Evolutionary conservation across 2,329 filamentous ascomycete species (phyloP), one percentile per base, ranked within the genome.

Genomic region (Sarocladium strictum): DNA sequence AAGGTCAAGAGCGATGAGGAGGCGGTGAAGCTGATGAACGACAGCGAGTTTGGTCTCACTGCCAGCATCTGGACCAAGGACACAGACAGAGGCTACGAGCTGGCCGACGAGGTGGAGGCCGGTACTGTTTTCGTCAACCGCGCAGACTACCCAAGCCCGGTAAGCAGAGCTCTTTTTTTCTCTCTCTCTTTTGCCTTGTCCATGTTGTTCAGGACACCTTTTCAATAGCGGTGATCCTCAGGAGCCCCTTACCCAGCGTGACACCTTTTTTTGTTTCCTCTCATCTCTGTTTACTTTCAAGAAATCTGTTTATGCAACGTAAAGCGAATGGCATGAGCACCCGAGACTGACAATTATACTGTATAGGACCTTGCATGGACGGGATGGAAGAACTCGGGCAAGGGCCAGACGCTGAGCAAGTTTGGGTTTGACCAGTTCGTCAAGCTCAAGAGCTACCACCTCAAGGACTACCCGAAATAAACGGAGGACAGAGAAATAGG

Each of bases 61-160:
- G 93, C 92, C n/a, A 96, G 90, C 64, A 91, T 97, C 64, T 97
- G 93, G 93, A 96, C 91, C 56, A 95, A 94, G 70, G 90, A 97
- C 65, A 83, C 85, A 2, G 77, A 75, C 45, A 85, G 79, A 65
- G 93, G 87, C 15, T 84, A 91, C 62, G 80, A 88, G 67, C 77
- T 97, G 53, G 83, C 87, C 37, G 86, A 94, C 54, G 78, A 85
- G 52, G 84, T 97, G 49, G 92, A 97, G 68, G 92, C 93, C 45
- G 93, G 93, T 40, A 97, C 93, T 1, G 92, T 97, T 50, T 97
- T 97, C 72, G 89, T 97, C 64, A 97, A 97, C 70, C 83, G 93
- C 63, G 91, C 89, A 65, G 93, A 97, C 70, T 97, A 84, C 69
- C 93, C 93, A 49, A 90, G 87, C 68, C 90, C 93, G 58, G 91